Percentiles rank a stretch among this genome's conserved stretches.
Evolutionary conservation across 805 yeast genomes (phyloP).

Genomic region (Metschnikowia hibisci): DNA sequence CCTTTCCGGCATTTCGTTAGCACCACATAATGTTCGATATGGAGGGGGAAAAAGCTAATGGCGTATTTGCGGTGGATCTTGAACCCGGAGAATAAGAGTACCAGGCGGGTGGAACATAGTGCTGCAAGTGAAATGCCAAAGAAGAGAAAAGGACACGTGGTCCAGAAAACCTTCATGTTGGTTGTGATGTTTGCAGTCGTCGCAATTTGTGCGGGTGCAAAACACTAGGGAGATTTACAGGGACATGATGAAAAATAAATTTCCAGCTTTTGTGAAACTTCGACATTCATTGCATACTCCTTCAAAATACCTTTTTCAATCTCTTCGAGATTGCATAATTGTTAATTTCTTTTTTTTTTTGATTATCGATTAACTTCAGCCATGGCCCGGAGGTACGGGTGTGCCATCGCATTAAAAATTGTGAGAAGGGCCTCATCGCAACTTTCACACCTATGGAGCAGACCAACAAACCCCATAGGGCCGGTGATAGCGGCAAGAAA

Average conservation of each 20-base stretch:
- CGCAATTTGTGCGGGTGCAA: background rate
- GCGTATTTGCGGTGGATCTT: conserved; percentile 14
- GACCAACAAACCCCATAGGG: conserved; percentile 80
- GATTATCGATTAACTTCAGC: background rate
- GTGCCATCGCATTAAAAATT: conserved; percentile 5
- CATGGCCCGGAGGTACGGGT: conserved; percentile 3
- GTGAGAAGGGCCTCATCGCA: conserved; percentile 9
- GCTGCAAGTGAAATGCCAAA: conserved; percentile 3
- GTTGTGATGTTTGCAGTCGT: background rate
- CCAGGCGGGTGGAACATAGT: conserved; percentile 11
- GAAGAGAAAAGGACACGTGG: background rate
- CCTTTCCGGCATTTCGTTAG: conserved; percentile 16
- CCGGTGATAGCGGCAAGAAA: conserved; percentile 39
- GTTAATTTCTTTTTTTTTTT: background rate
- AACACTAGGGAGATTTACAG: too few species aligned
- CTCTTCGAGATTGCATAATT: too few species aligned
- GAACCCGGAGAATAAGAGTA: conserved; percentile 14
- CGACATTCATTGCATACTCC: background rate
- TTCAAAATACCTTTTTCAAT: too few species aligned
- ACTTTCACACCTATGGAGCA: conserved; percentile 35
- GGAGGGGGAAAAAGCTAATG: conserved; percentile 9
- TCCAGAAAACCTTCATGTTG: conserved; percentile 1
- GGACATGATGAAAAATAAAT: too few species aligned
- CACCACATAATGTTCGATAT: conserved; percentile 10
- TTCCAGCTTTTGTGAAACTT: background rate